These are phyloP conservation scores for Paracamarosporium sp. DNA, from an alignment of 2,329 filamentous ascomycete species.

Conservation along the genomic window DNA sequence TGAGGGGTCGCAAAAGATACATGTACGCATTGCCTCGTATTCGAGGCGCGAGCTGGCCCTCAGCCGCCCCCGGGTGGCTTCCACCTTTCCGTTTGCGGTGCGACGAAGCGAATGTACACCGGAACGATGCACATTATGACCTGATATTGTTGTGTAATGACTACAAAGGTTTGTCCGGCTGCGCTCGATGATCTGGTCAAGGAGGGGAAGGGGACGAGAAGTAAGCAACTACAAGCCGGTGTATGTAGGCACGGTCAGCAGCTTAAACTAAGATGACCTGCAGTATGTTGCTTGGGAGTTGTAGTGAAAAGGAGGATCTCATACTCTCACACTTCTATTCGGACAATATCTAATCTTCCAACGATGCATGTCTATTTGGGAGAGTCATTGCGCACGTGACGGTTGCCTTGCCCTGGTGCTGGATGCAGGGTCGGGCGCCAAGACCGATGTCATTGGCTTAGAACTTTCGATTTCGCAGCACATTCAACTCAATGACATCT, in stretches of 20 bases:
- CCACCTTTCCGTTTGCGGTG: constrained; percentile 27
- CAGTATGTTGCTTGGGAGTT: not conserved
- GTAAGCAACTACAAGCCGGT: not conserved
- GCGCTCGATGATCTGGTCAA: not conserved
- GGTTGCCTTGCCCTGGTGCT: not conserved
- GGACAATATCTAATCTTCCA: no score
- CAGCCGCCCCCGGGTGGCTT: constrained; percentile 34
- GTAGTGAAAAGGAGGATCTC: no score
- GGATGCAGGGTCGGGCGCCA: constrained; percentile 21
- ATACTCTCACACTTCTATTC: no score
- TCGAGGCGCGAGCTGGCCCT: constrained; percentile 18
- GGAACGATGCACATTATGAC: not conserved
- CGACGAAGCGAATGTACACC: constrained; percentile 2
- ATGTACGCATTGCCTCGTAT: constrained; percentile 15
- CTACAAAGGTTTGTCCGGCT: not conserved
- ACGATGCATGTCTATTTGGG: no score
- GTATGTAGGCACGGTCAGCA: not conserved
- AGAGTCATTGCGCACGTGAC: constrained; percentile 6
- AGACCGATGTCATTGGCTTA: constrained; percentile 30
- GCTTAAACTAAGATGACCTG: not conserved
- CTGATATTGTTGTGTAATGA: constrained; percentile 2
- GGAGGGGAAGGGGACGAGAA: not conserved
- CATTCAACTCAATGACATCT: constrained; percentile 4
- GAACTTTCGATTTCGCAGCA: constrained; percentile 15
- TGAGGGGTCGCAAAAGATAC: not conserved